Base-by-base conservation (phyloP, 1,139 yeast species). In the Yarrowia galli region DNA sequence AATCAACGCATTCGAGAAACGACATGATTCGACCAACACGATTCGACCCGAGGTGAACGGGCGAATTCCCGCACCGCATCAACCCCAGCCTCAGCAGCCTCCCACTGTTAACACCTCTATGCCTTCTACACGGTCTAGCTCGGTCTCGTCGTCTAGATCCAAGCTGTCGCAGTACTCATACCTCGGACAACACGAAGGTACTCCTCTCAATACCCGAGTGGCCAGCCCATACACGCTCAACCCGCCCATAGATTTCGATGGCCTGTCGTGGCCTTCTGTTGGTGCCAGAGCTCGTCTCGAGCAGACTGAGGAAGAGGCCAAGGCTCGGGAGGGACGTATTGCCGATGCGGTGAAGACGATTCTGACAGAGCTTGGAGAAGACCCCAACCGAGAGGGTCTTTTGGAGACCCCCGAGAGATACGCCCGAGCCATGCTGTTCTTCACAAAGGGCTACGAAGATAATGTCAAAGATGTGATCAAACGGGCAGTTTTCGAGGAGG, bases 391-490 rank as follows among this genome's bases (percentile, higher is more conserved):
- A 73, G 97, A 93, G 76, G 99, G 99, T 0, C 80, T 95, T 43
- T 78, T 90, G 74, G 97, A 93, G 75, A 95, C 99, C 0, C 99
- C 99, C 0, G 96, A 92, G 75, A 81, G 99, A 72, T 95, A 92
- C 77, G 99, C 99, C 1, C 84, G 96, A 71, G 99, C 99, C 25
- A 92, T 95, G 97, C 83, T 95, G 67, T 95, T 82, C 75, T 92
- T 96, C 82, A 95, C 99, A 25, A 91, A 92, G 76, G 99, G 99
- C 13, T 95, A 95, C 77, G 97, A 93, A 79, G 97, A 93, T 73
- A 92, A 92, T 76, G 74, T 80, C 54, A 73, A 74, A 70, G 97
- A 92, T 75, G 98, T 93, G 40, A 89, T 96, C 74, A 95, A 96
- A 75, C 84, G 92, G 70, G 99, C 99, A 0, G 97, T 96, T 15